Conservation (phyloP, 768 basidiomycete species). For the Podaxis sp. region DNA sequence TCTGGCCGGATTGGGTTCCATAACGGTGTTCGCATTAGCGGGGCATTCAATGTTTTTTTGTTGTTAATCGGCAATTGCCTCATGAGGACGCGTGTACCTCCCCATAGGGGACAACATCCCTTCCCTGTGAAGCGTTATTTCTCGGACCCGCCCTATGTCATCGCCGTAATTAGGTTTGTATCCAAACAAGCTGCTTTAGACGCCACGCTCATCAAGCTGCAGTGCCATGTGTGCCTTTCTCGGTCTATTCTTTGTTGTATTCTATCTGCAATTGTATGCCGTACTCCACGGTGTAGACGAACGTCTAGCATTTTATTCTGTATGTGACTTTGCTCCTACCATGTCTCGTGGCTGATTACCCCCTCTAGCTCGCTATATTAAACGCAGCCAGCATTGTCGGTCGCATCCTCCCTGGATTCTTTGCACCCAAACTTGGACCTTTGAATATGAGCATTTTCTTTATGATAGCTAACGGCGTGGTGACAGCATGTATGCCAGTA, state of each 20-base stretch:
- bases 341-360: background rate
- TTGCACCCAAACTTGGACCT: conserved; percentile 43
- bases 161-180: background rate
- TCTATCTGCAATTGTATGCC: conserved; percentile 53
- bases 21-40: conserved; percentile 39
- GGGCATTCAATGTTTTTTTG: conserved; percentile 32
- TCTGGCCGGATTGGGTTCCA: conserved; percentile 37
- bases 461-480: conserved; percentile 30
- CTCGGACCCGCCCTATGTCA: conserved; percentile 1
- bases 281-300: conserved; percentile 39
- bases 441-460: conserved; percentile 40
- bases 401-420: conserved; percentile 44
- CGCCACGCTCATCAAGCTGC: background rate
- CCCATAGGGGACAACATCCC: conserved; percentile 14
- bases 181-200: background rate
- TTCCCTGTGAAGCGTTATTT: conserved; percentile 1
- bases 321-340: conserved; percentile 21
- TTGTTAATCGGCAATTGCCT: conserved; percentile 32
- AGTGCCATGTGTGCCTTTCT: conserved; percentile 31
- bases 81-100: conserved; percentile 37
- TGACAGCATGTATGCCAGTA: conserved; percentile 44
- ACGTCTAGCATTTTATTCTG: conserved; percentile 50
- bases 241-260: conserved; percentile 45
- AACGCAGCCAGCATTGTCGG: conserved; percentile 55
- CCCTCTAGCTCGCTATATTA: conserved; percentile 45